Conservation (phyloP, 352 stramenopile genomes). For the Phytophthora cactorum region DNA sequence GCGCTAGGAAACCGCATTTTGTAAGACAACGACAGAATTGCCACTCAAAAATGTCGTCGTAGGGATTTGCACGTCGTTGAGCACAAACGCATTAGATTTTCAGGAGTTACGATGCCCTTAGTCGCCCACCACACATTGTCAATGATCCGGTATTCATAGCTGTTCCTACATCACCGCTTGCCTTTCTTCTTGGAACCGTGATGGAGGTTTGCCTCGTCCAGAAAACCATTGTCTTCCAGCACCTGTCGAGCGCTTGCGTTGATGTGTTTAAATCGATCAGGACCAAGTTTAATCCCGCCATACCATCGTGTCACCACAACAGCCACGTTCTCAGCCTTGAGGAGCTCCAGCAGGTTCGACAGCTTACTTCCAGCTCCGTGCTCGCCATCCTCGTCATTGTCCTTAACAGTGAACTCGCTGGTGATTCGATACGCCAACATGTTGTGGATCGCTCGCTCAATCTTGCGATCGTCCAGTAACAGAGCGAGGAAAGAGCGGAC, state of each 20-base stretch:
- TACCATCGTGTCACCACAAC: constrained; percentile 89
- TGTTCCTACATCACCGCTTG: constrained; percentile 39
- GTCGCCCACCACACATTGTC: too few relatives aligned
- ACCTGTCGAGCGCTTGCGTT: constrained; percentile 72
- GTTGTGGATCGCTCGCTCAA: constrained; percentile 87
- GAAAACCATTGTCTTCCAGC: constrained; percentile 76
- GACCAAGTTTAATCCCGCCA: constrained; percentile 80
- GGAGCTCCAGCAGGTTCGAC: constrained; percentile 82
- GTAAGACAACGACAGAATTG: constrained; percentile 35
- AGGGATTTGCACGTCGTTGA: not conserved
- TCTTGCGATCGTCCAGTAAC: constrained; percentile 83
- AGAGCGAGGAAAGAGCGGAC: constrained; percentile 82
- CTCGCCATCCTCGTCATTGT: constrained; percentile 90
- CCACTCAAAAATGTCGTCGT: not conserved
- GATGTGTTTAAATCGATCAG: constrained; percentile 91
- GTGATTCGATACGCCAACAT: constrained; percentile 90
- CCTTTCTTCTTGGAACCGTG: constrained; percentile 57
- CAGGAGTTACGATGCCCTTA: too few relatives aligned
- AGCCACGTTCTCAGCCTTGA: constrained; percentile 79
- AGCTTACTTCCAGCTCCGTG: constrained; percentile 83
- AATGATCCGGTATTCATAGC: not conserved
- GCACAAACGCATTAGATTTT: not conserved
- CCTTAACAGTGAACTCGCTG: constrained; percentile 72
- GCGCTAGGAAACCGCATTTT: constrained; percentile 94
- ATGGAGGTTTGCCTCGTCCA: constrained; percentile 35